Evolutionary conservation across 495 filamentous ascomycete genomes (phyloP).

Genomic region (Cercophora scortea): DNA sequence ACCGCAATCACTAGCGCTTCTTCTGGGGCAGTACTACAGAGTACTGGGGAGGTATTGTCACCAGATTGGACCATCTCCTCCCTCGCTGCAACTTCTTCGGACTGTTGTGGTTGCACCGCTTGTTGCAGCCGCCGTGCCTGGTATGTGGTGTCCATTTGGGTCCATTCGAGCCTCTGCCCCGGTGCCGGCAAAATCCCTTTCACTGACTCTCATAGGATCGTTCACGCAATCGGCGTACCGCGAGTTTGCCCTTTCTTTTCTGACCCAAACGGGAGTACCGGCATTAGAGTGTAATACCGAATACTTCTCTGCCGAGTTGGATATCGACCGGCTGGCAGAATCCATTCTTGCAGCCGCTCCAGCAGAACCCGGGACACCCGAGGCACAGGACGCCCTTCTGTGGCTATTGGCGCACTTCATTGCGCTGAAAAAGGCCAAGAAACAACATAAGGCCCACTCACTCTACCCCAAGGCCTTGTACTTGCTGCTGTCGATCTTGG

Average conservation of each 20-base stretch:
- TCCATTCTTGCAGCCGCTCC: slow-evolving; percentile 3
- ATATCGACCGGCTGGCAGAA: slow-evolving; percentile 20
- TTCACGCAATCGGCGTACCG: slow-evolving; percentile 21
- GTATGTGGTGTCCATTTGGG: slow-evolving; percentile 7
- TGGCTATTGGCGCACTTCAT: slow-evolving; percentile 83
- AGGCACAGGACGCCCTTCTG: slow-evolving; percentile 34
- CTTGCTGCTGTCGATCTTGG: slow-evolving; percentile 16
- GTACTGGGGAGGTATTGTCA: slow-evolving; percentile 17
- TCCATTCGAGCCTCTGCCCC: too few relatives aligned
- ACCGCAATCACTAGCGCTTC: slow-evolving; percentile 9
- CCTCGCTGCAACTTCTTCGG: slow-evolving; percentile 2
- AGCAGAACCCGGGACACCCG: slow-evolving; percentile 9
- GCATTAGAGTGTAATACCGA: slow-evolving; percentile 13
- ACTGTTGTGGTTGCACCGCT: slow-evolving; percentile 15
- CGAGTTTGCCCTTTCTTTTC: slow-evolving; percentile 30
- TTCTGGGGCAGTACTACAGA: slow-evolving; percentile 12
- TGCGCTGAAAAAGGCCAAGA: slow-evolving; percentile 52
- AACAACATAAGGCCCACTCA: slow-evolving; percentile 11
- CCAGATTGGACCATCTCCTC: slow-evolving; percentile 3
- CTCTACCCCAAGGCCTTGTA: slow-evolving; percentile 16
- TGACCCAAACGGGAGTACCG: slow-evolving; percentile 19
- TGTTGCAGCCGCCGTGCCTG: slow-evolving; percentile 2
- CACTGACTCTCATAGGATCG: slow-evolving; percentile 1
- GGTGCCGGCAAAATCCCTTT: too few relatives aligned
- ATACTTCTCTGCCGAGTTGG: slow-evolving; percentile 12